phyloP scores from a whole-genome alignment of 2,329 filamentous ascomycete species.

The Ceratocystis variospora region DNA sequence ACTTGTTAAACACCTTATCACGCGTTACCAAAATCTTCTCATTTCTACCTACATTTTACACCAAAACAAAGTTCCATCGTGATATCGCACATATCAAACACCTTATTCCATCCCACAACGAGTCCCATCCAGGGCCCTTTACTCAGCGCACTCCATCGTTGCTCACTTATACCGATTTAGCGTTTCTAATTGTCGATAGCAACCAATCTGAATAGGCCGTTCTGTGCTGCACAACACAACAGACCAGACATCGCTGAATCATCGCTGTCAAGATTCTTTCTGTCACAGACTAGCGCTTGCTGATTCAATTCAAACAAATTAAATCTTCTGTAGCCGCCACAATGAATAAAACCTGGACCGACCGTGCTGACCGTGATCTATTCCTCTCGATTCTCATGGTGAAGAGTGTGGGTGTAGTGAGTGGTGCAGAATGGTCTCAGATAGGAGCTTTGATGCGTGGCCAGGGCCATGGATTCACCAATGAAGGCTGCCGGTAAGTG shows the following conservation, averaged over 20 bases:
- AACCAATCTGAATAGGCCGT: neutral
- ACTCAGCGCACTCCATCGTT: neutral
- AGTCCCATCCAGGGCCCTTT: neutral
- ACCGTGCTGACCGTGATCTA: constrained; percentile 47
- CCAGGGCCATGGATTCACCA: constrained; percentile 48
- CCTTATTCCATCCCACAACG: neutral
- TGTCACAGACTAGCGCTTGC: neutral
- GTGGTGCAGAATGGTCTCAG: constrained; percentile 46
- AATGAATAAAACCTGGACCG: constrained; percentile 47
- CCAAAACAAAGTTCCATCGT: constrained; percentile 13
- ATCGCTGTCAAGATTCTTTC: neutral
- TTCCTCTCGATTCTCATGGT: constrained; percentile 50
- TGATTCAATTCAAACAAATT: neutral
- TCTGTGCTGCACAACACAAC: neutral
- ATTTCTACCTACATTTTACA: neutral
- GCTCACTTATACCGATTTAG: neutral
- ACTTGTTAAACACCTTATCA: constrained; percentile 9
- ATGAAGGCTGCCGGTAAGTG: constrained; percentile 50
- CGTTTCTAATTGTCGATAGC: neutral
- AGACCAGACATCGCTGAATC: neutral
- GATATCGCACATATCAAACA: constrained; percentile 12
- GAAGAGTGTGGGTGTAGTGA: constrained; percentile 51
- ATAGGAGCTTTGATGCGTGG: constrained; percentile 48
- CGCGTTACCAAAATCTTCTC: constrained; percentile 6
- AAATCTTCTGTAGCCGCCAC: neutral